Evolutionary conservation across 2,329 filamentous ascomycete genomes (phyloP).

Genomic region (Raffaelea deltoideospora): DNA sequence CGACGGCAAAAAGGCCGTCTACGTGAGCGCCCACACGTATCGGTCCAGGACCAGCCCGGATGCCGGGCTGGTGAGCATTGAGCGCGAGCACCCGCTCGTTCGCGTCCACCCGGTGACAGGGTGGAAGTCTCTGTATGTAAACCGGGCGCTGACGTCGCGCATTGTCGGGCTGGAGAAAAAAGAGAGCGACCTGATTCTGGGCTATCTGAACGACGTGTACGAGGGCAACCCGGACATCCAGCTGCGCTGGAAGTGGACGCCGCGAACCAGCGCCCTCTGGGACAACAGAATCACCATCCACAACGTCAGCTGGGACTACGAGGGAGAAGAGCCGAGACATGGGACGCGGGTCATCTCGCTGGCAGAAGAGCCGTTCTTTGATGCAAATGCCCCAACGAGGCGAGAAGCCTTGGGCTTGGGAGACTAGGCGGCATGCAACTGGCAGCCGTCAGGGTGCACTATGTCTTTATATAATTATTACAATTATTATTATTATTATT

Average conservation of each 20-base stretch:
- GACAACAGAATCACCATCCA: constrained; percentile 64
- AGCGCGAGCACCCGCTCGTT: constrained; percentile 53
- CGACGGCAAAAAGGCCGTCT: constrained; percentile 50
- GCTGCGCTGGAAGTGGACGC: constrained; percentile 56
- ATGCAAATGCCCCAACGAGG: constrained; percentile 47
- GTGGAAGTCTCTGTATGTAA: constrained; percentile 62
- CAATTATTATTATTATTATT: no score
- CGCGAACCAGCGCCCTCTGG: constrained; percentile 52
- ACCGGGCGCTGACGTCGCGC: constrained; percentile 50
- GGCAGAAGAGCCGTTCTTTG: constrained; percentile 57
- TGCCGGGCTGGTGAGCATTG: constrained; percentile 49
- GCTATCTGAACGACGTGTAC: constrained; percentile 53
- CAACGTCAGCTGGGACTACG: constrained; percentile 62
- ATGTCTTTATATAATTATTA: no score
- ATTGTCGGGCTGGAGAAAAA: constrained; percentile 55
- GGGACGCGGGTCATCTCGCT: constrained; percentile 57
- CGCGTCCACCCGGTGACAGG: constrained; percentile 55
- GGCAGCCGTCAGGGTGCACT: no score
- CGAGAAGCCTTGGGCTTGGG: constrained; percentile 51
- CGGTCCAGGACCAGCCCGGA: constrained; percentile 47
- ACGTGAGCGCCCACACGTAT: constrained; percentile 50
- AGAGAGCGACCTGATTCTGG: constrained; percentile 53
- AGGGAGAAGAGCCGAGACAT: constrained; percentile 49
- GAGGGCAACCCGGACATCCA: constrained; percentile 59
- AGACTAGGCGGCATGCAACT: no score